Conservation (phyloP, 768 basidiomycete genomes). For the Daedaleopsis nitida region DNA sequence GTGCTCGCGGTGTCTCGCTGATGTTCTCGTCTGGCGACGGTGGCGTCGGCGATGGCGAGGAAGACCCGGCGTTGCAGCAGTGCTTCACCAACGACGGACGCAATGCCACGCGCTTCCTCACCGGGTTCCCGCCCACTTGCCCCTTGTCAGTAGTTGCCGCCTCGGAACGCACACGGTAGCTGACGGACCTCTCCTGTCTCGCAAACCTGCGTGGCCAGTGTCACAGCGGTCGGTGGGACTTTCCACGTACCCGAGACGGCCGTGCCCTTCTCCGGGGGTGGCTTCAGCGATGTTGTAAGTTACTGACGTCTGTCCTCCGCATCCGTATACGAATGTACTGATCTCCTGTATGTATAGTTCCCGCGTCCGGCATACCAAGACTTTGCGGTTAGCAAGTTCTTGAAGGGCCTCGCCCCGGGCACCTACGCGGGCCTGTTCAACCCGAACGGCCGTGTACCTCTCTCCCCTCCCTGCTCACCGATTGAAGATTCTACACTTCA, state of each 20-base stretch:
- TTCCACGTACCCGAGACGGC: slow-evolving; percentile 58
- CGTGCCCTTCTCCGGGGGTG: slow-evolving; percentile 66
- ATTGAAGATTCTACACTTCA: not conserved
- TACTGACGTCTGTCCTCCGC: too few species aligned
- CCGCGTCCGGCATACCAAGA: slow-evolving; percentile 56
- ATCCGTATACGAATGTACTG: too few species aligned
- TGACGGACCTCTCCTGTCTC: too few species aligned
- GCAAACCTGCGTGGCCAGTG: slow-evolving; percentile 38
- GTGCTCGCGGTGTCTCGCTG: slow-evolving; percentile 65
- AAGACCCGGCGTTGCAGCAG: slow-evolving; percentile 50
- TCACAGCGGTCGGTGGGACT: slow-evolving; percentile 75
- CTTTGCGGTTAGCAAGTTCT: slow-evolving; percentile 43
- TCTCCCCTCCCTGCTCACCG: too few species aligned
- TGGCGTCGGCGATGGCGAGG: slow-evolving; percentile 67
- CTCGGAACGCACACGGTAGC: too few species aligned
- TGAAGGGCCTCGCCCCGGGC: slow-evolving; percentile 46
- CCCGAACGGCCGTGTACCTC: slow-evolving; percentile 32
- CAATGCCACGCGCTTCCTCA: slow-evolving; percentile 54
- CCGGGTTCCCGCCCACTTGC: slow-evolving; percentile 59
- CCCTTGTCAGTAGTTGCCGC: slow-evolving; percentile 38
- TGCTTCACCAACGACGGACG: slow-evolving; percentile 63
- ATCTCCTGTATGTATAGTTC: slow-evolving; percentile 39
- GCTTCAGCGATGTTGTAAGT: slow-evolving; percentile 70
- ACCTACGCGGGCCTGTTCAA: slow-evolving; percentile 65
- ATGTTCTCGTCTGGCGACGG: slow-evolving; percentile 67